phyloP scores from a whole-genome alignment of 768 basidiomycete genomes.

The Auriscalpium orientale region DNA sequence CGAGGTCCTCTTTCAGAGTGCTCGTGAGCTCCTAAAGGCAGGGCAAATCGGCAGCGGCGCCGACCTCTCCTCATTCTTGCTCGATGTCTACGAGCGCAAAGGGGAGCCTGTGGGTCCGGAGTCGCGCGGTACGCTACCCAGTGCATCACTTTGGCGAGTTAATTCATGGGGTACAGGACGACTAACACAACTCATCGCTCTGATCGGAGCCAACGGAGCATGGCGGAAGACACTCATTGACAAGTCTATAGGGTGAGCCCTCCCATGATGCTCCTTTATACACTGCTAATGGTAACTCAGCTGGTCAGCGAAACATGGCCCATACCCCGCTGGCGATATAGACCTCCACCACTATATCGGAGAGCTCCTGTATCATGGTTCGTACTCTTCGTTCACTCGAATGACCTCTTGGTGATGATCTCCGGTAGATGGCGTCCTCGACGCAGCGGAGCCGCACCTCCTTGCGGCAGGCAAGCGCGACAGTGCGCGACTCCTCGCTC shows the following conservation, averaged over 20 bases:
- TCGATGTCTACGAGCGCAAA: constrained; percentile 78
- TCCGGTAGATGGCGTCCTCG: constrained; percentile 61
- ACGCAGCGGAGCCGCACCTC: constrained; percentile 73
- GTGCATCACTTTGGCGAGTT: background rate
- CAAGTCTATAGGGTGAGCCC: constrained; percentile 70
- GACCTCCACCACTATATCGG: constrained; percentile 87
- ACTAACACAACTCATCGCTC: constrained; percentile 85
- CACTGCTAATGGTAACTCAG: constrained; percentile 31
- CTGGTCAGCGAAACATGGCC: constrained; percentile 76
- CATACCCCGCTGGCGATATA: constrained; percentile 84
- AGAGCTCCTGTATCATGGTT: constrained; percentile 80
- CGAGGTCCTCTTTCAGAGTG: constrained; percentile 87
- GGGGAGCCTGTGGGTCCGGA: constrained; percentile 68
- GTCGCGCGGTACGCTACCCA: constrained; percentile 56
- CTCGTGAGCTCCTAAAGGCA: constrained; percentile 80
- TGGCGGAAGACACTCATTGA: constrained; percentile 93
- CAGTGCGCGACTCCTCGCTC: constrained; percentile 77
- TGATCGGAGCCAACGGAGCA: constrained; percentile 67
- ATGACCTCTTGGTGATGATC: background rate
- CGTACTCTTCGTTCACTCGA: constrained; percentile 3
- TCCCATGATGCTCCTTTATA: background rate
- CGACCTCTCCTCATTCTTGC: constrained; percentile 71
- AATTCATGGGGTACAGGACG: constrained; percentile 44
- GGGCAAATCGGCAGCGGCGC: constrained; percentile 87
- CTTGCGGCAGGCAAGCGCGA: constrained; percentile 84